Evolutionary conservation across 176 grass and related monocot species (phyloP), one percentile per base, ranked within the genome.

Genomic region (Rhynchospora breviuscula): DNA sequence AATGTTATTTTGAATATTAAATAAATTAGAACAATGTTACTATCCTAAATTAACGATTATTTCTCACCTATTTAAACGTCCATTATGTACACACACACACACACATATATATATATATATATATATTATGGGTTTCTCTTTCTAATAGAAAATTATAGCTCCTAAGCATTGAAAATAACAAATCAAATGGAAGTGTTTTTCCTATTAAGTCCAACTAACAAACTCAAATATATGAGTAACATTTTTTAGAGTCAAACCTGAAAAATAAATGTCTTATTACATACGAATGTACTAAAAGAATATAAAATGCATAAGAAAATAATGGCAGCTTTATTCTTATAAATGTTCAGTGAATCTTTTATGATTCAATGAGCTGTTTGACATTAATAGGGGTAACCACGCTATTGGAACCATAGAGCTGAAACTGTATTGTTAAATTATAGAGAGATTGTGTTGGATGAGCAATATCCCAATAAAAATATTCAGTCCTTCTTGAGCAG

Each of bases 381-480:
- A 85, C 2, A 79, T 67, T 85, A 29, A 79, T 63, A 21, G 84
- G 72, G 2, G 12, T 33, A 40, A 40, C 59, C 3, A 67, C 0
- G 9, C 25, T 40, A 0, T 0, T 44, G 5, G 58, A 19, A 53
- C 60, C 84, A 67, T 43, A 78, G 45, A 78, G 31, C n/a, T 67
- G 59, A 75, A 70, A 57, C 12, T 57, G 31, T 19, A 66, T 35
- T 9, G 14, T 14, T 12, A 85, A 17, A 25, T 65, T 44, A 13
- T 81, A 81, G 6, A 44, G 3, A 9, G 56, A 19, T 64, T 85
- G 64, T 26, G 87, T 81, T 35, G 83, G 77, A 43, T 89, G 87
- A 80, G 66, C 33, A 25, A 17, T 53, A 64, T 89, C 87, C 87
- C 87, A 89, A 46, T 65, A 88, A 1, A 85, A 67, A 48, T 82